These are phyloP conservation scores for Boletus patriciae DNA, from an alignment of 768 basidiomycete genomes.

Conservation along the genomic window DNA sequence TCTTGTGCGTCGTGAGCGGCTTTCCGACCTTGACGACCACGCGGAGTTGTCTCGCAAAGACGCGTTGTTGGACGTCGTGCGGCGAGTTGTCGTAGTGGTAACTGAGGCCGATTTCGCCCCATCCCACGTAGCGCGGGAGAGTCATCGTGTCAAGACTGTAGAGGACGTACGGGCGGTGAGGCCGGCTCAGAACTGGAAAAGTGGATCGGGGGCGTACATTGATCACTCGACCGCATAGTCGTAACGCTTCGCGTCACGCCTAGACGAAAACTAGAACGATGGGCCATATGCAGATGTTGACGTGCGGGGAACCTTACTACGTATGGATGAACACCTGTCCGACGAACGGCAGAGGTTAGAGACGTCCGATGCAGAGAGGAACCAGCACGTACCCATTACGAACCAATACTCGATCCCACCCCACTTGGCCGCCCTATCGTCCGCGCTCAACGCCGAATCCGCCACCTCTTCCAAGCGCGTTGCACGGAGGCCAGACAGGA, in stretches of 20 bases:
- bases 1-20: slow-evolving; percentile 80
- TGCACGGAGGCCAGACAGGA: slow-evolving; percentile 42
- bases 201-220: slow-evolving; percentile 48
- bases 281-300: not conserved
- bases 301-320: slow-evolving; percentile 21
- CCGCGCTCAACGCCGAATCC: slow-evolving; percentile 58
- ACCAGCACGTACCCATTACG: slow-evolving; percentile 63
- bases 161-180: not conserved
- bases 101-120: slow-evolving; percentile 88
- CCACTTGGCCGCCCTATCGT: slow-evolving; percentile 56
- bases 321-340: slow-evolving; percentile 71
- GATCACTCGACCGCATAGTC: slow-evolving; percentile 64
- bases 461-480: slow-evolving; percentile 67
- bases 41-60: slow-evolving; percentile 67
- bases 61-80: slow-evolving; percentile 60
- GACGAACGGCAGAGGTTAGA: not conserved
- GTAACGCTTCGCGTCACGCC: slow-evolving; percentile 73
- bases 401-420: slow-evolving; percentile 77
- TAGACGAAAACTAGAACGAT: slow-evolving; percentile 18
- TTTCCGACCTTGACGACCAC: slow-evolving; percentile 69
- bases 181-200: not conserved
- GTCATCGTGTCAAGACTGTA: slow-evolving; percentile 68
- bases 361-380: no score
- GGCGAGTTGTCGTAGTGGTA: slow-evolving; percentile 84
- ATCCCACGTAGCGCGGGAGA: slow-evolving; percentile 81